Evolutionary conservation across 306 rosid genomes (phyloP), one percentile per base, ranked within the genome.

Genomic region (Begonia fuchsioides): DNA sequence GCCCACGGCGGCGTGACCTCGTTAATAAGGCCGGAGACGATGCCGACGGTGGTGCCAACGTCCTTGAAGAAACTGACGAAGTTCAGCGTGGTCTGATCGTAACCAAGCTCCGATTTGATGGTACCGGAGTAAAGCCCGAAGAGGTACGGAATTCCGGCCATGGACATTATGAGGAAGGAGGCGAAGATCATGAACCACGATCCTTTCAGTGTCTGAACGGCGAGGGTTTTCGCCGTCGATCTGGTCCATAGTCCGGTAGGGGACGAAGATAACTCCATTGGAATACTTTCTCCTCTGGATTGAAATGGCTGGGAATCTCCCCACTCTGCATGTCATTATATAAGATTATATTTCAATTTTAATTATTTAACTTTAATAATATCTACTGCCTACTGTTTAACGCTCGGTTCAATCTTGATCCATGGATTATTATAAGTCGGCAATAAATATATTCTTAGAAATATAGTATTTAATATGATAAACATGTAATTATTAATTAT

Each of bases 1-100:
- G 66, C 63, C 70, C 64, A 72, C 0, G 70, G 72, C 0, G 68
- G 68, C 3, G 70, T 62, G n/a, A 72, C 67, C 55, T 72, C 73
- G 13, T 60, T 68, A 38, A 67, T 67, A 8, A 72, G 59, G 13
- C 70, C 77, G 3, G 70, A 43, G 12, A 58, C 15, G 54, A 72
- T 12, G 11, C 73, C 73, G 5, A 67, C 60, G 35, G 69, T 72
- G 40, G 61, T 52, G 0, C 78, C 78, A 0, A 64, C 18, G 50
- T 73, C 71, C 18, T 73, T 72, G 47, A 51, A 72, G 61, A 72
- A 72, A 44, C 70, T 52, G 13, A 72, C 52, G 40, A 72, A 61
- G 44, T 72, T 72, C 47, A 72, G 70, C 2, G 73, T 72, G 10
- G 68, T 72, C 43, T 68, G 74, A 50, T 72, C 78, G 63, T 72